These are phyloP conservation scores for Penicillium psychrosexuale DNA, from an alignment of 2,329 filamentous ascomycete genomes.

Conservation along the genomic window DNA sequence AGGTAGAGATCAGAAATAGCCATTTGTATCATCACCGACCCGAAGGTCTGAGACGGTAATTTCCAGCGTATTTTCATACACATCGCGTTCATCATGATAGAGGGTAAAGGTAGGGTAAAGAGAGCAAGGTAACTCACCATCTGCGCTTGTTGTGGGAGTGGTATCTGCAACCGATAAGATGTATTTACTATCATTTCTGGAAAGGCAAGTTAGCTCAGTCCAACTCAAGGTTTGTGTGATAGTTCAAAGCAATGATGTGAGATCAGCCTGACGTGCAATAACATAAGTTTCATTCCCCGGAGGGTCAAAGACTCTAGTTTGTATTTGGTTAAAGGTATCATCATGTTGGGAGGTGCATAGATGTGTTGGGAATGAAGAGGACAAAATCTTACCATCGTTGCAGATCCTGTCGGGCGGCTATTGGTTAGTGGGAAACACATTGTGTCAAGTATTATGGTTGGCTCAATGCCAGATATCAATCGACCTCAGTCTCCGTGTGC, in stretches of 20 bases:
- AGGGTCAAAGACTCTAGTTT: conserved; percentile 98
- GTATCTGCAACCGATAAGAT: neutral
- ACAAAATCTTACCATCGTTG: conserved; percentile 30
- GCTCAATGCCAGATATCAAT: neutral
- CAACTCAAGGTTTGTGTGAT: conserved; percentile 13
- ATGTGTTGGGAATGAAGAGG: conserved; percentile 15
- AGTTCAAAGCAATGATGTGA: conserved; percentile 29
- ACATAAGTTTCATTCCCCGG: conserved; percentile 71
- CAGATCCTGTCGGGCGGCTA: conserved; percentile 4
- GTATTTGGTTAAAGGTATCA: conserved; percentile 71
- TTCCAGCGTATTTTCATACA: conserved; percentile 73
- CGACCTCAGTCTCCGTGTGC: conserved; percentile 5
- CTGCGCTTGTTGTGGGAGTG: neutral
- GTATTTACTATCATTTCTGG: conserved; percentile 12
- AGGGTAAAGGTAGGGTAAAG: conserved; percentile 36
- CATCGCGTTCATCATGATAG: conserved; percentile 56
- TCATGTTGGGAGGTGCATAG: conserved; percentile 54
- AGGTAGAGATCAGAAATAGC: conserved; percentile 68
- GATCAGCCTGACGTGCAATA: conserved; percentile 96
- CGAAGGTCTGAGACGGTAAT: conserved; percentile 84
- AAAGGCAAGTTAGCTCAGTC: conserved; percentile 21
- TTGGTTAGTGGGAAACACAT: conserved; percentile 1
- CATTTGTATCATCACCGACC: conserved; percentile 76
- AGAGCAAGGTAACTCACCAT: conserved; percentile 29
- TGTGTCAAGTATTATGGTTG: neutral